Conservation (phyloP, 2,329 filamentous ascomycete species). For the Verticillium dahliae region DNA sequence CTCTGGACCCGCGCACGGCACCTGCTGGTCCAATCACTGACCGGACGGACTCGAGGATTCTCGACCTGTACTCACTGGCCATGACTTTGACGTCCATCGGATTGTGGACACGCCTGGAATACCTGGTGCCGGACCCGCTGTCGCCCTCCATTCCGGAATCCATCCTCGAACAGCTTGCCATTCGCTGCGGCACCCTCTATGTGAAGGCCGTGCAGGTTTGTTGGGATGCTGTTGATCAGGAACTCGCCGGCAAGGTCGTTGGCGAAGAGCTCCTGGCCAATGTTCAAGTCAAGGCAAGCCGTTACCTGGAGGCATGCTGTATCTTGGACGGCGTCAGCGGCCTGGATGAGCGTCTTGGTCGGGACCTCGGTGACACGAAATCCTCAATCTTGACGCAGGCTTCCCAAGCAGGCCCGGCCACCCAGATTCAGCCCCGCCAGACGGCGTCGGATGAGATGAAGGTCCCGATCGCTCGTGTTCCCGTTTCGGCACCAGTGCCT, state of each 20-base stretch:
- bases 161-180: slow-evolving; percentile 54
- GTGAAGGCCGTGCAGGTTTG: slow-evolving; percentile 69
- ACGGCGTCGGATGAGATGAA: background rate
- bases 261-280: slow-evolving; percentile 45
- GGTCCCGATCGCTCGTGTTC: background rate
- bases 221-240: slow-evolving; percentile 62
- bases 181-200: slow-evolving; percentile 67
- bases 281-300: slow-evolving; percentile 48
- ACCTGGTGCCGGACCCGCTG: slow-evolving; percentile 37
- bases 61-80: slow-evolving; percentile 68
- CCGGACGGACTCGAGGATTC: slow-evolving; percentile 48
- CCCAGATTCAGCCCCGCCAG: background rate
- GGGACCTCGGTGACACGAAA: slow-evolving; percentile 31
- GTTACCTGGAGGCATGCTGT: slow-evolving; percentile 56
- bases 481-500: background rate
- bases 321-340: slow-evolving; percentile 54
- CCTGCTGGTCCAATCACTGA: slow-evolving; percentile 39
- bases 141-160: slow-evolving; percentile 52
- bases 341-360: slow-evolving; percentile 45
- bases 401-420: background rate
- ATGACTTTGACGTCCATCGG: slow-evolving; percentile 70
- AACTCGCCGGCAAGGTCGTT: slow-evolving; percentile 37
- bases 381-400: background rate
- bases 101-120: slow-evolving; percentile 63
- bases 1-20: slow-evolving; percentile 50